Percentiles rank a stretch among this genome's conserved stretches.
Evolutionary conservation across 345 rosid genomes (phyloP).

Genomic region (Rhizophora apiculata): DNA sequence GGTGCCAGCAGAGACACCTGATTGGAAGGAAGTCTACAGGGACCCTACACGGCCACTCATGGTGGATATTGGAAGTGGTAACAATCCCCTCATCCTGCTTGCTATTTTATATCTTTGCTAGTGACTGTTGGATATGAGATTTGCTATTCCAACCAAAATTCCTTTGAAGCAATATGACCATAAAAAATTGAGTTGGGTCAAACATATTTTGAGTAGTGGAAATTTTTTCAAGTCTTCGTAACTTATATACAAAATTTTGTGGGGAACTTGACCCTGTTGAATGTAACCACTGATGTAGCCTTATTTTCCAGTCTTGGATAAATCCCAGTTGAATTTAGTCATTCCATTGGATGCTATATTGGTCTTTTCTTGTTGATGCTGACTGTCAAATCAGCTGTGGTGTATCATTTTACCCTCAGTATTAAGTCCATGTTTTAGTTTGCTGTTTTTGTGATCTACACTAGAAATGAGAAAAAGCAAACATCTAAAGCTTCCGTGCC

Average conservation of each 20-base stretch:
- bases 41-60: constrained; percentile 79
- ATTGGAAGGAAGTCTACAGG: constrained; percentile 69
- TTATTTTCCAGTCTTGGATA: no score
- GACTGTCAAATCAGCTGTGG: not conserved
- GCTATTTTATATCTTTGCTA: not conserved
- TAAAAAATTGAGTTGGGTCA: no score
- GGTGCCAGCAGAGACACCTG: constrained; percentile 64
- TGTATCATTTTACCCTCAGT: not conserved
- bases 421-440: no score
- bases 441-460: not conserved
- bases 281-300: no score
- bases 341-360: no score
- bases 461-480: not conserved
- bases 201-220: no score
- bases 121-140: not conserved
- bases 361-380: not conserved
- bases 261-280: no score
- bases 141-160: not conserved
- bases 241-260: no score
- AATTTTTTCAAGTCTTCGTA: no score
- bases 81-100: not conserved
- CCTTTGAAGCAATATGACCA: not conserved
- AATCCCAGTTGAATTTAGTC: no score
- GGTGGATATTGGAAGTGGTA: constrained; percentile 98
- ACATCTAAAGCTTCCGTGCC: constrained; percentile 2